These are phyloP conservation scores for Ceriops tagal DNA, from an alignment of 345 rosid species.

Conservation along the genomic window DNA sequence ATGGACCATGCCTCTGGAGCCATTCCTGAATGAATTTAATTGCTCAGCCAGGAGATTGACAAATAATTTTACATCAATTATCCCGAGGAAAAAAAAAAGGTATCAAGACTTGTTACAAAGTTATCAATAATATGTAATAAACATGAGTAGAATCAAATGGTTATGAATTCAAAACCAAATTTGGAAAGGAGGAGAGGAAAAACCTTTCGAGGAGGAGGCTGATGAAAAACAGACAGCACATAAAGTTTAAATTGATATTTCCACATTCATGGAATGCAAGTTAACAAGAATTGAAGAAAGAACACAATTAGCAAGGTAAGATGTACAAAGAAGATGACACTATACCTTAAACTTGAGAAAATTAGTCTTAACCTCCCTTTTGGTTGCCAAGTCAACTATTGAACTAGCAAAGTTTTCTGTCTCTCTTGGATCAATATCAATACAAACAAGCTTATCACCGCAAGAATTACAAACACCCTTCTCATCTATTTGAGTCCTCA, in stretches of 20 bases:
- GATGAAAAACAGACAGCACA: not conserved
- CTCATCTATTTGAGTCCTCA: constrained; percentile 63
- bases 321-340: not conserved
- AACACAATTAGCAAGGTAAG: not conserved
- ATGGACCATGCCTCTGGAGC: constrained; percentile 82
- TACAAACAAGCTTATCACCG: constrained; percentile 78
- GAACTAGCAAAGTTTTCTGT: constrained; percentile 69
- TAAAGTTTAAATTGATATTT: no score
- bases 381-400: constrained; percentile 56
- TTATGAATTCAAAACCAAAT: not conserved
- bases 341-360: constrained; percentile 65
- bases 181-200: not conserved
- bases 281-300: not conserved
- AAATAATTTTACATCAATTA: constrained; percentile 13
- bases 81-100: constrained; percentile 14
- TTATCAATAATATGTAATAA: not conserved
- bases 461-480: constrained; percentile 68
- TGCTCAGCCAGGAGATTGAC: constrained; percentile 22
- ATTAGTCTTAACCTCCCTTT: constrained; percentile 56
- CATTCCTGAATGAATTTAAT: constrained; percentile 58
- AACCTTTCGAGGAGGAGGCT: not conserved
- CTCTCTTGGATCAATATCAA: constrained; percentile 87
- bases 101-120: not conserved
- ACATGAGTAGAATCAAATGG: not conserved
- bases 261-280: not conserved